phyloP scores from a whole-genome alignment of 225 moss, liverwort and hornwort genomes.

The Takakia lepidozioides region DNA sequence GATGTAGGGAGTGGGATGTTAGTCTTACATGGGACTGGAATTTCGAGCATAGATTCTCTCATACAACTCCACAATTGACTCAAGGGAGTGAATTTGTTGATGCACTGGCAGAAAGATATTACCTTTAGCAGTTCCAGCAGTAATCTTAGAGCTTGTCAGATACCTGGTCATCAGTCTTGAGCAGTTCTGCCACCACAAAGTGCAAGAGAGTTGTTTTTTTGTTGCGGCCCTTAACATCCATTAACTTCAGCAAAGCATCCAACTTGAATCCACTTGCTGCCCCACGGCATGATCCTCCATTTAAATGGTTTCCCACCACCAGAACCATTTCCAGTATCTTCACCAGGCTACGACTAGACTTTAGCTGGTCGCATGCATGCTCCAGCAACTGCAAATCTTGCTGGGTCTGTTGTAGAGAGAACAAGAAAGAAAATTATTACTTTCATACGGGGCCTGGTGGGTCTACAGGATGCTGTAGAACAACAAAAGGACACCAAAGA shows the following conservation, averaged over 20 bases:
- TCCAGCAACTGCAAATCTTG: slow-evolving; percentile 56
- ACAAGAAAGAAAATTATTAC: too few relatives aligned
- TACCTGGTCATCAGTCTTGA: slow-evolving; percentile 59
- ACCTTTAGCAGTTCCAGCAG: too few relatives aligned
- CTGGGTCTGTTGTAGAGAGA: slow-evolving; percentile 27
- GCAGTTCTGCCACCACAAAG: slow-evolving; percentile 76
- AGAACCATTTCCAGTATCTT: slow-evolving; percentile 93
- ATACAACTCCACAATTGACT: too few relatives aligned
- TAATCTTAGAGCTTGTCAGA: background rate
- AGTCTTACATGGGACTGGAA: too few relatives aligned
- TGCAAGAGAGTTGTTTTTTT: slow-evolving; percentile 74
- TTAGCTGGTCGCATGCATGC: slow-evolving; percentile 65
- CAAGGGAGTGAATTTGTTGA: too few relatives aligned
- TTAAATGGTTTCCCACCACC: slow-evolving; percentile 75
- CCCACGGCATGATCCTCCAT: slow-evolving; percentile 79
- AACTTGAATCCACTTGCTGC: slow-evolving; percentile 81
- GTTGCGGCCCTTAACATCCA: slow-evolving; percentile 85
- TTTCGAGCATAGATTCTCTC: too few relatives aligned
- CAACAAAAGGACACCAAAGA: too few relatives aligned
- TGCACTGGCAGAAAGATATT: too few relatives aligned
- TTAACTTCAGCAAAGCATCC: slow-evolving; percentile 70
- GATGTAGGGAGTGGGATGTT: too few relatives aligned
- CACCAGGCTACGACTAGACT: slow-evolving; percentile 60
- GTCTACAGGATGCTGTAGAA: too few relatives aligned
- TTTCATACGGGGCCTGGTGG: too few relatives aligned